Evolutionary conservation across 1,284 basidiomycete genomes (phyloP).

Genomic region (Flammula alnicola): DNA sequence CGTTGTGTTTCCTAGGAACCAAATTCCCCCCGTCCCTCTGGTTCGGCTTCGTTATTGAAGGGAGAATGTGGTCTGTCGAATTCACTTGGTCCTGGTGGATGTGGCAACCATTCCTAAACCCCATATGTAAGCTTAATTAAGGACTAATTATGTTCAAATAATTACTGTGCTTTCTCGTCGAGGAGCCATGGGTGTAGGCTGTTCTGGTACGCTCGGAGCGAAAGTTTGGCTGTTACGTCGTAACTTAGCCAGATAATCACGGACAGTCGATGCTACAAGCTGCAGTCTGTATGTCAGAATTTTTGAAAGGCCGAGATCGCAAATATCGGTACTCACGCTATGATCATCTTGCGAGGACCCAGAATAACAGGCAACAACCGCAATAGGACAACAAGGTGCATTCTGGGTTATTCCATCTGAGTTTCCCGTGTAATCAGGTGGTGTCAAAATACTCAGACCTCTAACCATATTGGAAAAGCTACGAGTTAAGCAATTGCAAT

Average conservation of each 20-base stretch:
- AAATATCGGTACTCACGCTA: slow-evolving; percentile 49
- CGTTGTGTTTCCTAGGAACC: not conserved
- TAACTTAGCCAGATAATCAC: slow-evolving; percentile 73
- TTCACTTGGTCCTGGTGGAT: slow-evolving; percentile 29
- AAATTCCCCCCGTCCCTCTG: slow-evolving; percentile 11
- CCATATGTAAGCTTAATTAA: slow-evolving; percentile 13
- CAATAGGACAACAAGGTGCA: slow-evolving; percentile 80
- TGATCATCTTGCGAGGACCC: slow-evolving; percentile 82
- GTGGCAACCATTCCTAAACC: slow-evolving; percentile 39
- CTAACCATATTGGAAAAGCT: slow-evolving; percentile 86
- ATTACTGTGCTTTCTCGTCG: slow-evolving; percentile 33
- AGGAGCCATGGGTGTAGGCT: slow-evolving; percentile 27
- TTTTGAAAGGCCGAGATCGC: not conserved
- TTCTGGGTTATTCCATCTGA: too few relatives aligned
- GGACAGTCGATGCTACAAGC: slow-evolving; percentile 67
- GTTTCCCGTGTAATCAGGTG: too few relatives aligned
- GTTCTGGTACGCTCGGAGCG: slow-evolving; percentile 35
- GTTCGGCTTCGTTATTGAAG: slow-evolving; percentile 30
- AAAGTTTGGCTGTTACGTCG: slow-evolving; percentile 40
- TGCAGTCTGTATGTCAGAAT: slow-evolving; percentile 29
- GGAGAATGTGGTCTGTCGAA: slow-evolving; percentile 33
- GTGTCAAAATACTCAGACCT: slow-evolving; percentile 49
- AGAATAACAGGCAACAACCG: slow-evolving; percentile 79
- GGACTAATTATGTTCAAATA: slow-evolving; percentile 11
- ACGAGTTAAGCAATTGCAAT: slow-evolving; percentile 3